Evolutionary conservation across 805 yeast species (phyloP), one percentile per base, ranked within the genome.

Genomic region (Kodamaea fukazawae): DNA sequence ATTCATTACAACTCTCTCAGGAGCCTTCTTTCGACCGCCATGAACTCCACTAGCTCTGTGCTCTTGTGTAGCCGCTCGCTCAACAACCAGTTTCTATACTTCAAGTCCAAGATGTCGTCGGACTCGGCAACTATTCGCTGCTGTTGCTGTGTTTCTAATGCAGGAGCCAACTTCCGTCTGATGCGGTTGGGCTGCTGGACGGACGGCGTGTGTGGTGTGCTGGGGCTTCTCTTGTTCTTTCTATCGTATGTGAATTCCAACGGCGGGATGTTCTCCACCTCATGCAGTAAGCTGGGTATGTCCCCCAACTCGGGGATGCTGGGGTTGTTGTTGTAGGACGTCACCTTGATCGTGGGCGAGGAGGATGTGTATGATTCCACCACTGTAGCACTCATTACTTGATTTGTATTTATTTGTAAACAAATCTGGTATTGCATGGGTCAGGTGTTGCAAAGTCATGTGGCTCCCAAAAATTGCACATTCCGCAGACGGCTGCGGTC

Each of bases 171-270:
- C 36, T 43, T 41, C n/a, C 47, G 25, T 22, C 61, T 43, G 41
- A 51, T 45, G 12, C 50, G 41, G 16, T 37, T 50, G 31, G 52
- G 51, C 18, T 51, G 58, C 14, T 52, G 42, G 13, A 47, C 40
- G 6, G 64, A 52, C 11, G 61, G 62, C 7, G 64, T 51, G 36
- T 64, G 45, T 2, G 72, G 72, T 4, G 72, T 63, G 12, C 60
- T 48, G 16, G 72, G 65, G 5, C 61, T 65, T 33, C 70, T 50
- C 44, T 64, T 63, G 29, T 26, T 38, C 30, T 29, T 36, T 28
- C 26, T 27, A 6, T 34, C 38, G 16, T 10, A 14, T 26, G 26
- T 11, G 7, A 29, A 12, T n/a, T 35, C 33, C 14, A 35, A 35
- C 17, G 38, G 33, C 33, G 38, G 38, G 26, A 35, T 35, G 20